These are phyloP conservation scores for Glycine tomentella DNA, from an alignment of 306 rosid genomes.

Conservation along the genomic window DNA sequence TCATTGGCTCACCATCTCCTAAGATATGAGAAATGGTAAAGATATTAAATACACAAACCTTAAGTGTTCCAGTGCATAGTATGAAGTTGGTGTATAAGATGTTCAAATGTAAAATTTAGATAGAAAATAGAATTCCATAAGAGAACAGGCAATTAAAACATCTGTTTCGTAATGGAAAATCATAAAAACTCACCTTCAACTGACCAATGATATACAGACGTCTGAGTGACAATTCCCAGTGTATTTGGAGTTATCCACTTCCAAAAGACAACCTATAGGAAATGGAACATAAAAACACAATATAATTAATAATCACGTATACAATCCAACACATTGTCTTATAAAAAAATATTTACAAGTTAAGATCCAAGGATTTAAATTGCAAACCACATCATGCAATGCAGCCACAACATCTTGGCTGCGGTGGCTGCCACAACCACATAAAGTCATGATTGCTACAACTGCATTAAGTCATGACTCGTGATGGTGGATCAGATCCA, in stretches of 20 bases:
- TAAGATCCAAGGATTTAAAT: slow-evolving; percentile 8
- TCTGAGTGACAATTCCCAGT: slow-evolving; percentile 61
- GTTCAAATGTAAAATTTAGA: not conserved
- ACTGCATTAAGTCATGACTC: not conserved
- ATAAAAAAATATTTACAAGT: slow-evolving; percentile 4
- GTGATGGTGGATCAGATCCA: not conserved
- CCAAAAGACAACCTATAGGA: slow-evolving; percentile 64
- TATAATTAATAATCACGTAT: not conserved
- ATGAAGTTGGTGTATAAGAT: not conserved
- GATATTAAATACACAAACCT: slow-evolving; percentile 21
- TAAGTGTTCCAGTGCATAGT: not conserved
- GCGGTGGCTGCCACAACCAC: not conserved
- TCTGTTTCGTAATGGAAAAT: not conserved
- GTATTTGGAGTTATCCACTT: slow-evolving; percentile 68
- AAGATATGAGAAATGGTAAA: not conserved
- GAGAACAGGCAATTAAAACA: not conserved
- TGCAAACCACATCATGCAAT: not conserved
- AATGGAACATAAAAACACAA: not conserved
- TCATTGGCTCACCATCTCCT: slow-evolving; percentile 67
- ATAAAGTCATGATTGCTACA: not conserved
- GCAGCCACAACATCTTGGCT: not conserved
- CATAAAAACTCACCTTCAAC: slow-evolving; percentile 55
- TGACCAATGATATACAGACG: slow-evolving; percentile 69
- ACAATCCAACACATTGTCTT: slow-evolving; percentile 12
- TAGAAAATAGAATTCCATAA: slow-evolving; percentile 10